Base-by-base conservation (phyloP, 768 basidiomycete genomes). In the Boletus reticuloceps region DNA sequence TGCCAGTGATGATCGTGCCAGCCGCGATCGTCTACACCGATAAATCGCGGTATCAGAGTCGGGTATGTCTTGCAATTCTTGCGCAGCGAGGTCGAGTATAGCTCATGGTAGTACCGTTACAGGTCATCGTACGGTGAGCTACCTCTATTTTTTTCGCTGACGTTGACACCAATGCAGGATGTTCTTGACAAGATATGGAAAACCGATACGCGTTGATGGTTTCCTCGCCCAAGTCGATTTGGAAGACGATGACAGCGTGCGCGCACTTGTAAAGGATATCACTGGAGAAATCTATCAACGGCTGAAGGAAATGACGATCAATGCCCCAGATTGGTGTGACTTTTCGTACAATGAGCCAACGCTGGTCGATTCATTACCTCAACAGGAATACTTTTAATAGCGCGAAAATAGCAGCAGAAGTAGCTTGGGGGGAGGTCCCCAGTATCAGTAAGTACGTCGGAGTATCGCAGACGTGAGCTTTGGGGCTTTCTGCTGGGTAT, bases 11-110 rank as follows among this genome's bases (percentile, higher is more conserved):
- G 1, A 75, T 88, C 55, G 72, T 89, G 1, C 88, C 86, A 0
- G 82, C 83, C n/a, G 80, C 77, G 1, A 80, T 91, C 51, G 83
- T 83, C 11, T 91, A 89, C 70, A 83, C 81, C 17, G 79, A 89
- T 62, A 88, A 91, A 72, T 72, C 80, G 11, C 78, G 75, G 62
- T 90, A 86, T 66, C 72, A 80, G 53, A 86, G 82, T 65, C 38
- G 82, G 53, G 78, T 81, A 63, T 69, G 78, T 74, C 32, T 38
- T 47, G 25, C 3, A 2, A 5, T 3, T 12, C 9, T 5, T 4
- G 37, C 19, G 16, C 9, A 34, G 12, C 6, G 12, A 17, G 14
- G 44, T 47, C 4, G 29, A 31, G 10, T 5, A 22, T 17, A 3
- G 13, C 27, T 58, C n/a, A 29, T 20, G 12, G 32, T 40, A 2